Conservation (phyloP, 495 filamentous ascomycete genomes). For the Penicillium odoratum region DNA sequence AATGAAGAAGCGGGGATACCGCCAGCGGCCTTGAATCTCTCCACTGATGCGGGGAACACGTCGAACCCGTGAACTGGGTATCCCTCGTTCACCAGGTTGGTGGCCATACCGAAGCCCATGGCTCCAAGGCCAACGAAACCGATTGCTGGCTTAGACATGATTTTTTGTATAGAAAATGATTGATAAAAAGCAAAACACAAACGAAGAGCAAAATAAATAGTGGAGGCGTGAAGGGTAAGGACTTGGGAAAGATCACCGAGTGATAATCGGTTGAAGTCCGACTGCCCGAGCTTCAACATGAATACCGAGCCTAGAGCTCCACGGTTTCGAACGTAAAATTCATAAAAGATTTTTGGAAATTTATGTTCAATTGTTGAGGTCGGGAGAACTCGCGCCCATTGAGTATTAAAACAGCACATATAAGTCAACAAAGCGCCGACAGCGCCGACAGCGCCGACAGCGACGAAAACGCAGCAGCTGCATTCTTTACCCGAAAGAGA, state of each 20-base stretch:
- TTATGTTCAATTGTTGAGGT: not conserved
- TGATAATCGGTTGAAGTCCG: slow-evolving; percentile 23
- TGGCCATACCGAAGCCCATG: slow-evolving; percentile 89
- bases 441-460: not conserved
- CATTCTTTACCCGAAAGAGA: not conserved
- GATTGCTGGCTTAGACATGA: slow-evolving; percentile 52
- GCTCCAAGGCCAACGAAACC: slow-evolving; percentile 84
- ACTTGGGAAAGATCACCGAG: not conserved
- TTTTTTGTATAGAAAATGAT: not conserved
- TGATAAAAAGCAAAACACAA: not conserved
- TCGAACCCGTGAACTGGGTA: slow-evolving; percentile 75
- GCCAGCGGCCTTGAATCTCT: slow-evolving; percentile 65
- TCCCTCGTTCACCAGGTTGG: slow-evolving; percentile 67
- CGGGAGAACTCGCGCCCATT: not conserved
- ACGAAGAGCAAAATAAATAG: not conserved
- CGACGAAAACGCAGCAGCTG: not conserved
- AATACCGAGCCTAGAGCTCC: not conserved
- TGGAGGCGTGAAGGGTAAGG: not conserved
- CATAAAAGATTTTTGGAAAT: no score
- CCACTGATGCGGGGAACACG: slow-evolving; percentile 70
- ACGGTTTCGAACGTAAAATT: not conserved
- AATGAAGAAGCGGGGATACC: slow-evolving; percentile 62
- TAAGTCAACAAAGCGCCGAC: not conserved
- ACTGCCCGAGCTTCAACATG: slow-evolving; percentile 7
- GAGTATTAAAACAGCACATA: not conserved